Percentiles rank a stretch among this genome's conserved stretches.
phyloP scores from a whole-genome alignment of 441 rosid species.

The Brassica hybrid region DNA sequence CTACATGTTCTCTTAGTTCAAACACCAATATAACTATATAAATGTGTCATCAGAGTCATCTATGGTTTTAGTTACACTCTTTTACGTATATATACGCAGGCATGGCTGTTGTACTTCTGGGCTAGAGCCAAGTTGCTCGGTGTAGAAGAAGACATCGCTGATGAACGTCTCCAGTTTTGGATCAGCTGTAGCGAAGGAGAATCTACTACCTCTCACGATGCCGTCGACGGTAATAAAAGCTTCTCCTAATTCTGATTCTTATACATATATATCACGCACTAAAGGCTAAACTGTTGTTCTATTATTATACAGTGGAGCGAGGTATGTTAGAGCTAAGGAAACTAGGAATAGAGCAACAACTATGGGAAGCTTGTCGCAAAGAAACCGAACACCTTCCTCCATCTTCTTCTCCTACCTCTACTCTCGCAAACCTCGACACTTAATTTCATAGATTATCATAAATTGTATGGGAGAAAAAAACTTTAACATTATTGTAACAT shows the following conservation, averaged over 20 bases:
- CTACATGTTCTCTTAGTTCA: background rate
- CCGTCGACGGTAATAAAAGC: constrained; percentile 30
- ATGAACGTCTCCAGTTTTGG: constrained; percentile 87
- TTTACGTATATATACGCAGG: constrained; percentile 47
- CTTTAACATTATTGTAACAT: constrained; percentile 14
- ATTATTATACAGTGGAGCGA: constrained; percentile 70
- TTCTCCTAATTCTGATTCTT: background rate
- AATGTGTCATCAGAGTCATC: background rate
- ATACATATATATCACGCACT: background rate
- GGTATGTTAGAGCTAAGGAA: constrained; percentile 86
- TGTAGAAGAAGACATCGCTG: constrained; percentile 93
- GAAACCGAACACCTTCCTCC: constrained; percentile 59
- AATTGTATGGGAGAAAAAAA: background rate
- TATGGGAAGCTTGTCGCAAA: constrained; percentile 96
- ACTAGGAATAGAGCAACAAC: constrained; percentile 88
- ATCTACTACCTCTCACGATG: constrained; percentile 55
- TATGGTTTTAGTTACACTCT: background rate
- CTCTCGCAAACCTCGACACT: constrained; percentile 22
- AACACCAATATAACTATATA: background rate
- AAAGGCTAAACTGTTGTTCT: background rate
- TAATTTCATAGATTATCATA: background rate
- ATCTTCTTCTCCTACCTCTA: constrained; percentile 39
- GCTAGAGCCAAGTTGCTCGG: constrained; percentile 82
- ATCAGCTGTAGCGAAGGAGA: constrained; percentile 63
- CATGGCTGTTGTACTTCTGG: constrained; percentile 95